A percentile compares a stretch with the other conserved stretches of the same genome.
These are phyloP conservation scores for Breviolum minutum DNA, from an alignment of 73 alveolate genomes.

Conservation along the genomic window DNA sequence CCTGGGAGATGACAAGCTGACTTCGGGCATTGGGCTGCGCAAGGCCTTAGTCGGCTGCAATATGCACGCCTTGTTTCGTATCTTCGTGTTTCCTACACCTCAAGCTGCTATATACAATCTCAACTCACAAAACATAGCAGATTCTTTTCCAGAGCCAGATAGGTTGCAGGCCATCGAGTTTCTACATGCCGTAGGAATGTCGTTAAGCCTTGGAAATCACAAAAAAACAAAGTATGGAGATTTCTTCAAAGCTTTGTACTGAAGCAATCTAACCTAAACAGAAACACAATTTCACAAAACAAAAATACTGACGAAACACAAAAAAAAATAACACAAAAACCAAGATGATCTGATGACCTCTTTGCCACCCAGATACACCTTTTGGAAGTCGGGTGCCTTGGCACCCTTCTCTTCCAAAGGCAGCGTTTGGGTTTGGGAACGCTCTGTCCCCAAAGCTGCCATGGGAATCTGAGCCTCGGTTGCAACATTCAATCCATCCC, in stretches of 20 bases:
- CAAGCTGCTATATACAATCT: neutral
- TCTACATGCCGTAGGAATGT: slow-evolving; percentile 24
- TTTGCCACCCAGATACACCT: slow-evolving; percentile 18
- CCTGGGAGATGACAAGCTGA: slow-evolving; percentile 43
- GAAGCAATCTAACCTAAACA: too few relatives aligned
- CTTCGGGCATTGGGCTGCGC: slow-evolving; percentile 33
- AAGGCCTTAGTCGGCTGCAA: neutral
- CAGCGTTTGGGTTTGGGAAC: neutral
- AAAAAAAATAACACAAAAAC: neutral
- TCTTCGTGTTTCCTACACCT: too few relatives aligned
- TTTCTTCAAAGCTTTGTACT: too few relatives aligned
- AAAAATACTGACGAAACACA: too few relatives aligned
- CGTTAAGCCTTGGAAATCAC: neutral
- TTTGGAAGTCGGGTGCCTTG: neutral
- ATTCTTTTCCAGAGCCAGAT: neutral
- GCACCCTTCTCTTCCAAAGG: neutral
- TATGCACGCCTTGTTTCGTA: too few relatives aligned
- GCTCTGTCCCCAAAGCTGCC: slow-evolving; percentile 28
- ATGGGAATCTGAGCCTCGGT: slow-evolving; percentile 40
- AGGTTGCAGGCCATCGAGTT: neutral
- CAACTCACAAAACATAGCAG: too few relatives aligned
- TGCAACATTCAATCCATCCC: too few relatives aligned
- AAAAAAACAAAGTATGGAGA: too few relatives aligned
- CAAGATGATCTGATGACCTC: neutral
- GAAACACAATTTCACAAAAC: neutral